Evolutionary conservation across 23 red algal species (phyloP), one percentile per base, ranked within the genome.

Genomic region (Gracilaria caudata): DNA sequence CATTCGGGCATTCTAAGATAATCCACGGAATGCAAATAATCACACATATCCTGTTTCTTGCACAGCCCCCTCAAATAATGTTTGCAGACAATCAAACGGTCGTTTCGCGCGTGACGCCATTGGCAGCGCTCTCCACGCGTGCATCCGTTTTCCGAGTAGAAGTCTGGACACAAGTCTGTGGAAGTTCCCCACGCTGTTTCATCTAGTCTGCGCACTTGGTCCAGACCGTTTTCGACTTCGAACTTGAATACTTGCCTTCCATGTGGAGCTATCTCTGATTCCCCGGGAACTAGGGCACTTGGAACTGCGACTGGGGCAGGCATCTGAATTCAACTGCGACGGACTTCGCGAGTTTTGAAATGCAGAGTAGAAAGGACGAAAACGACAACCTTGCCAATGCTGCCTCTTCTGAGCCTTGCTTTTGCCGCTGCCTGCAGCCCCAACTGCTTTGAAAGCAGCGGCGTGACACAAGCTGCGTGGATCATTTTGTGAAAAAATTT

Each of bases 41-140:
- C 97, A 44, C 97, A 99, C 71, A 93, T 80, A 38, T 95, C 93
- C 30, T 87, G 93, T 66, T 99, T 99, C 89, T 99, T 99, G 68
- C 97, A 99, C 45, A 99, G 79, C 17, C 97, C 97, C 17, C 97
- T 85, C 59, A 99, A 73, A 71, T 94, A 99, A 70, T 99, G 97
- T 56, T 99, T 99, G 85, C 97, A 99, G 32, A 99, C 97, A 23
- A 95, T 99, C 2, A 99, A 72, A 28, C 88, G 68, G 73, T 95
- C 90, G 83, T 93, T 95, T 2, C 97, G 84, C 13, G 97, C 93
- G 64, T 99, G 97, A 4, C 97, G 93, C 78, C 94, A 99, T 86
- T 99, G 97, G 56, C 97, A 99, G 14, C 87, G 83, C 25, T 86
- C 88, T 26, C 90, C 97, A 24, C 90, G 84, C n/a, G 89, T 91